Base-by-base conservation (phyloP, 345 rosid genomes). In the Anastatica hierochuntica region DNA sequence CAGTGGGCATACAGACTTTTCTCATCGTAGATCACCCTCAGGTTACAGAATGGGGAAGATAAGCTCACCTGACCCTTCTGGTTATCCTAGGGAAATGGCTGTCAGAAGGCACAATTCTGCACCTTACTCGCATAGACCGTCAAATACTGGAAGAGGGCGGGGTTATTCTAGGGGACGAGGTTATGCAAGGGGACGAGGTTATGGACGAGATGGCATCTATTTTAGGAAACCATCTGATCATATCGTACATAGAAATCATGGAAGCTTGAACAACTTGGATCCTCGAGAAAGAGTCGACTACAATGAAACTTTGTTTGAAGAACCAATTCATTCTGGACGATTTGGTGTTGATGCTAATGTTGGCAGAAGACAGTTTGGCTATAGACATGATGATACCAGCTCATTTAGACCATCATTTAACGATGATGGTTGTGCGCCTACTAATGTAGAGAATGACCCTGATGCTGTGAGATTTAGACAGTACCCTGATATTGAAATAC, bases 31-130 rank as follows among this genome's bases (percentile, higher is more conserved):
- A 44, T 81, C 94, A 33, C 76, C 95, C 46, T 81, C 85, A 58
- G 64, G 75, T 60, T 81, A 68, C 67, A 68, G 84, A 71, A 71
- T 61, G 73, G 85, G 76, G 40, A 78, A 81, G 63, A 58, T 74
- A 36, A 74, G 76, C 54, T 80, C 95, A 44, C 90, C 95, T 26
- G 81, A 79, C 2, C 80, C 75, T 44, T 59, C 85, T 72, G 71
- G 82, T 65, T 83, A 76, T 53, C 49, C 75, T 8, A 70, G 75
- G 49, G 87, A 77, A n/a, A 70, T 76, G 78, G 74, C 63, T 37
- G 61, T 38, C 14, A 83, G 95, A 69, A 73, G 84, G 69, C 88
- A 76, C 30, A 68, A 69, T 60, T 81, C 95, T 42, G 90, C 97
- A 10, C 62, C 79, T 36, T 89, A 65, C 75, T 26, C 70, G 18